Evolutionary conservation across 306 rosid species (phyloP).

Genomic region (Lotus japonicus): DNA sequence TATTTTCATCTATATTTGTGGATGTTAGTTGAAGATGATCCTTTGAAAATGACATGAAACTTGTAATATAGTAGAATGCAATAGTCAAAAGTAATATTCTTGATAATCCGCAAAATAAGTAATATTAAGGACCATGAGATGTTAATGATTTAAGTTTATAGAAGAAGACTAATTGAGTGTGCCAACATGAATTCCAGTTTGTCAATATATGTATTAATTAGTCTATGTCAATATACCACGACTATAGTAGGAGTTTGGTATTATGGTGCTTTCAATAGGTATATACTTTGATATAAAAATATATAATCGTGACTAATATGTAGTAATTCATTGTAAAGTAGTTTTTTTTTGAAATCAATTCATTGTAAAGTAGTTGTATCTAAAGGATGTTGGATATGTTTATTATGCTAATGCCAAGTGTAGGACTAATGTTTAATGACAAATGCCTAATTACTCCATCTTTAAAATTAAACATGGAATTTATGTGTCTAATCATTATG

Average conservation of each 20-base stretch:
- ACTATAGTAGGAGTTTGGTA: not conserved
- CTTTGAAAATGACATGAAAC: not conserved
- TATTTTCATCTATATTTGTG: constrained; percentile 1
- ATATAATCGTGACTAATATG: not conserved
- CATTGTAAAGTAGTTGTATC: too few species aligned
- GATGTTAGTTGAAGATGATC: not conserved
- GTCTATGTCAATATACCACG: not conserved
- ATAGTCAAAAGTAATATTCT: not conserved
- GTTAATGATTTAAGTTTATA: not conserved
- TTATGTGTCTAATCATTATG: too few species aligned
- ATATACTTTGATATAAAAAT: not conserved
- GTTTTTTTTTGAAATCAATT: too few species aligned
- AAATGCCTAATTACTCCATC: too few species aligned
- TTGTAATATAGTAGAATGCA: not conserved
- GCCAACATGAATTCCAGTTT: not conserved
- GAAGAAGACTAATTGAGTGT: not conserved
- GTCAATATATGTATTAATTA: not conserved
- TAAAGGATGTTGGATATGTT: too few species aligned
- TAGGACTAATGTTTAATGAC: too few species aligned
- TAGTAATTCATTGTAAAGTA: too few species aligned
- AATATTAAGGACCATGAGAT: not conserved
- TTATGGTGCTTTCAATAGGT: not conserved
- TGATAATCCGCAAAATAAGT: not conserved
- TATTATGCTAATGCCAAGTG: too few species aligned
- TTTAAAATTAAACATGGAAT: too few species aligned